Base-by-base conservation (phyloP, 2,329 filamentous ascomycete genomes). In the Hymenoscyphus fructigenus region DNA sequence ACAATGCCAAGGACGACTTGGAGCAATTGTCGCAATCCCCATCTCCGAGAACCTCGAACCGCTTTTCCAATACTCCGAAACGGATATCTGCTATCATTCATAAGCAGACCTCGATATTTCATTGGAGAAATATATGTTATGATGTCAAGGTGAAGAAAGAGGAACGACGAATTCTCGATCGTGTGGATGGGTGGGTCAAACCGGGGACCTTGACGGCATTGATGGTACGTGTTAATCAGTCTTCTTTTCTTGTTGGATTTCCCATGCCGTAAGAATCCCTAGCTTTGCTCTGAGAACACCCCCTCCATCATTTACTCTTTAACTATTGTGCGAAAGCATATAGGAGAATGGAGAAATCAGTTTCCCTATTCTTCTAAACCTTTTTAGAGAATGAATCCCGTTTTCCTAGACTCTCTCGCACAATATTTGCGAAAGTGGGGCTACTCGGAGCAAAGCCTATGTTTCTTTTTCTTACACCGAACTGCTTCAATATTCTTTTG, bases 141-240 rank as follows among this genome's bases (percentile, higher is more conserved):
- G 88, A 91, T 62, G 88, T 91, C 74, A 85, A 85, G 71, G 88
- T 91, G 75, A 89, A 89, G 71, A 63, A 62, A 2, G 64, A 69
- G 57, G 6, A 88, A 85, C 82, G 89, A 50, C 83, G 87, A 10
- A 88, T 92, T 38, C 77, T 91, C 47, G 84, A 90, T 66, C 80
- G 89, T 66, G 86, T 90, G 12, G 85, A 88, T 72, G 88, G 88
- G 23, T 90, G 86, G 85, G 86, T 90, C 67, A 89, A 89, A 75
- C 88, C 88, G 15, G 88, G 88, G 64, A 89, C 86, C 53, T 76
- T 89, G 56, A 90, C 87, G 29, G 87, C 86, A 34, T 79, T 89
- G 1, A 89, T 89, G 87, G 61, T 63, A 63, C 36, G 61, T 59
- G 28, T 32, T 10, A n/a, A 34, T 34, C 10, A 44, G 3, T 53